A percentile compares a stretch with the other conserved stretches of the same genome.
Evolutionary conservation across 805 yeast genomes (phyloP).

Genomic region (Suhomyces sp.): DNA sequence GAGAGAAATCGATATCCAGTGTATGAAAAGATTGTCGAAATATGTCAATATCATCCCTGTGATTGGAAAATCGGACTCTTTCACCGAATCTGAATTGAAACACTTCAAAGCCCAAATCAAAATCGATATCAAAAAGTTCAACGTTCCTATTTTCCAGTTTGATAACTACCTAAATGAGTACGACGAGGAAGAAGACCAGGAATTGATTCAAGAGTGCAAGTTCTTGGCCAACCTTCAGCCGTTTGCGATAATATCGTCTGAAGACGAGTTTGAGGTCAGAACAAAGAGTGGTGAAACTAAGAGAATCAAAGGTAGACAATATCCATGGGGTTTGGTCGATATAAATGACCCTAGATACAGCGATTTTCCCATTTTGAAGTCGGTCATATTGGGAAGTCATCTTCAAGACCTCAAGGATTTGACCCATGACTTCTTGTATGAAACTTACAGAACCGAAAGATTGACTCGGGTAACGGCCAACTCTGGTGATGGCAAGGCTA

Average conservation of each 20-base stretch:
- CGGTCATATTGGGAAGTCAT: slow-evolving; percentile 79
- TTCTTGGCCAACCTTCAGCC: slow-evolving; percentile 65
- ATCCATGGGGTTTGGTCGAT: slow-evolving; percentile 74
- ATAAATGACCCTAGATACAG: slow-evolving; percentile 50
- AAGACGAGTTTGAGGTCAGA: slow-evolving; percentile 47
- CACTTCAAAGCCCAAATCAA: slow-evolving; percentile 59
- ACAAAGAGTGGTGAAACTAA: slow-evolving; percentile 41
- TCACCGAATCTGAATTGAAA: slow-evolving; percentile 63
- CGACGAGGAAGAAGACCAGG: slow-evolving; percentile 76
- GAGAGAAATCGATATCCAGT: slow-evolving; percentile 68
- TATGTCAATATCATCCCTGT: slow-evolving; percentile 84
- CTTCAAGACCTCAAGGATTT: slow-evolving; percentile 76
- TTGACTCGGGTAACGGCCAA: slow-evolving; percentile 57
- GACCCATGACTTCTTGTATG: slow-evolving; percentile 74
- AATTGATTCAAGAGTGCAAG: slow-evolving; percentile 66
- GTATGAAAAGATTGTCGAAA: slow-evolving; percentile 66
- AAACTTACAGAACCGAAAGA: slow-evolving; percentile 75
- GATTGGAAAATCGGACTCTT: slow-evolving; percentile 74
- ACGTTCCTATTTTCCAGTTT: slow-evolving; percentile 77
- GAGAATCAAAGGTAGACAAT: slow-evolving; percentile 56
- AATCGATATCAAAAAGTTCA: slow-evolving; percentile 62
- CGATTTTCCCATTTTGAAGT: slow-evolving; percentile 58
- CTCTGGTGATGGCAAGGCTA: neutral
- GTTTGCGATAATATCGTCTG: slow-evolving; percentile 69
- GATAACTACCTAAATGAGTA: slow-evolving; percentile 45